Evolutionary conservation across 768 basidiomycete genomes (phyloP).

Genomic region (Suillus occidentalis): DNA sequence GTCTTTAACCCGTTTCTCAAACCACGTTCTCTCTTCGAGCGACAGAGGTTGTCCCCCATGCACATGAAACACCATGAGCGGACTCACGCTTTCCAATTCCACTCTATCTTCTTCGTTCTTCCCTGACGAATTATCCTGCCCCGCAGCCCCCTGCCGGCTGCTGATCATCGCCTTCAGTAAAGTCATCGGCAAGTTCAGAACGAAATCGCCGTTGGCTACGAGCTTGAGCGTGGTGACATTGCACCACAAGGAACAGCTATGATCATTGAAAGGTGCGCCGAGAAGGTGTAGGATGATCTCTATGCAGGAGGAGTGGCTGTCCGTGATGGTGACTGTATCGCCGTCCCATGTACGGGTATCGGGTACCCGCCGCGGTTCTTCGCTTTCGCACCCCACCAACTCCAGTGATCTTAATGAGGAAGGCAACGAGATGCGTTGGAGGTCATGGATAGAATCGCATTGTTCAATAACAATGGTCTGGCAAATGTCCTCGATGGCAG

Average conservation of each 20-base stretch:
- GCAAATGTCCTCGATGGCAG: background rate
- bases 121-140: background rate
- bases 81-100: slow-evolving; percentile 22
- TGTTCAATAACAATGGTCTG: background rate
- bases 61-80: background rate
- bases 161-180: background rate
- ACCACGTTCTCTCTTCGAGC: background rate
- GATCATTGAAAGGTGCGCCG: background rate
- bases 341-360: background rate
- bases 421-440: background rate
- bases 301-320: background rate
- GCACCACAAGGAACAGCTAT: background rate
- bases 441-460: background rate
- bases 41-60: slow-evolving; percentile 1
- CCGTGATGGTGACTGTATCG: background rate
- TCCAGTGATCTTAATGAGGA: background rate
- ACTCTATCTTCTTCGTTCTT: background rate
- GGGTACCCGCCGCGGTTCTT: background rate
- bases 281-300: background rate
- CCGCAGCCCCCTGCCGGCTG: background rate
- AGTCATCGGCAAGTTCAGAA: background rate
- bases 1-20: background rate
- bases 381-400: background rate
- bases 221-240: background rate
- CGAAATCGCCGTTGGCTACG: background rate